Conservation (phyloP, 805 yeast genomes). For the Debaryomyces hansenii region DNA sequence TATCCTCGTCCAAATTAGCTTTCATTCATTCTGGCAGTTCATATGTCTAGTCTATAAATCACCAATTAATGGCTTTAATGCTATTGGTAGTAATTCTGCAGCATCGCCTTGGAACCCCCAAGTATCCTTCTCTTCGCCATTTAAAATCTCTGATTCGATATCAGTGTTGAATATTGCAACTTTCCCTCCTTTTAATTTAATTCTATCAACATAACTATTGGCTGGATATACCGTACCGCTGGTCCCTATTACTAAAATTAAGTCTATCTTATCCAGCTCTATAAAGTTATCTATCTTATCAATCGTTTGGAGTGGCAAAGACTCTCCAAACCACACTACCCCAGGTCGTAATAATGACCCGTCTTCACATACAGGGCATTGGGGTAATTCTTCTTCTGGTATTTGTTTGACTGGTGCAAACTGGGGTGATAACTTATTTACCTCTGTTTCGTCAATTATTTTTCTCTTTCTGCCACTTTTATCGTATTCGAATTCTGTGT, state of each 20-base stretch:
- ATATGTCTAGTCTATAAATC: conserved; percentile 5
- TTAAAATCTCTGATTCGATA: conserved; percentile 45
- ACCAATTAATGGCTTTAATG: conserved; percentile 53
- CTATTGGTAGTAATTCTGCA: conserved; percentile 64
- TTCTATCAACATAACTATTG: conserved; percentile 83
- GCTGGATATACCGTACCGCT: conserved; percentile 90
- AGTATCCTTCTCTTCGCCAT: conserved; percentile 40
- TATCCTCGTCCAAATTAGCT: background rate
- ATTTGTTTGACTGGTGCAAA: conserved; percentile 50
- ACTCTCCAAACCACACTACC: conserved; percentile 95
- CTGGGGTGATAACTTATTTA: conserved; percentile 36
- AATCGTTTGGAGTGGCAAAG: conserved; percentile 63
- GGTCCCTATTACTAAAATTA: conserved; percentile 82
- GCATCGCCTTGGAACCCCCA: conserved; percentile 87
- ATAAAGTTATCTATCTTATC: conserved; percentile 72
- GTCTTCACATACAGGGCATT: conserved; percentile 71
- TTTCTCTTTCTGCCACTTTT: conserved; percentile 15
- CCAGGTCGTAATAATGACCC: conserved; percentile 75
- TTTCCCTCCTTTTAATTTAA: conserved; percentile 69
- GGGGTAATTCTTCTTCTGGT: conserved; percentile 57
- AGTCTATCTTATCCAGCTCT: conserved; percentile 55
- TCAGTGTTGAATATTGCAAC: conserved; percentile 84
- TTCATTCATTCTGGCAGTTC: background rate
- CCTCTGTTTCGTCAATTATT: conserved; percentile 9
- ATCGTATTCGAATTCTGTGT: conserved; percentile 37